Evolutionary conservation across 768 basidiomycete species (phyloP).

Genomic region (Podaxis carcinomalis): DNA sequence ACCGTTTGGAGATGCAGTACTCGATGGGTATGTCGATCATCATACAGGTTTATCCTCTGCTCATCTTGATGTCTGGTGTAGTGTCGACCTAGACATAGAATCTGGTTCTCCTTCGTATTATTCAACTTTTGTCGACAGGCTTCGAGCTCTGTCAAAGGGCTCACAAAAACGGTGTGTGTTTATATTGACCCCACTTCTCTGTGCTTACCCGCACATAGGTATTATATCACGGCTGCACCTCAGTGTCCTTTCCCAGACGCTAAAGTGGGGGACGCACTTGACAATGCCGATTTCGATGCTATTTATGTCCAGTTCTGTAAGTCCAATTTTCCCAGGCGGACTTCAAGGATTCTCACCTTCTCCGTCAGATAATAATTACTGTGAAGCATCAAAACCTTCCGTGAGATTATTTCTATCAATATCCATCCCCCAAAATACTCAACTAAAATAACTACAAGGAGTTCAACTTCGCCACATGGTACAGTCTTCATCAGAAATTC

Average conservation of each 20-base stretch:
- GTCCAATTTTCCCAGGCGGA: constrained; percentile 12
- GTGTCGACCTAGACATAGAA: constrained; percentile 71
- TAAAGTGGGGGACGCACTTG: constrained; percentile 52
- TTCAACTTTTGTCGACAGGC: constrained; percentile 46
- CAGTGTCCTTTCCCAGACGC: constrained; percentile 71
- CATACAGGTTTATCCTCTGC: neutral
- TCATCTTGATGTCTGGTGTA: constrained; percentile 15
- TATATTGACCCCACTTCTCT: neutral
- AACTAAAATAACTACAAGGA: constrained; percentile 22
- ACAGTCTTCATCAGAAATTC: constrained; percentile 6
- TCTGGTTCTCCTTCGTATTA: constrained; percentile 49
- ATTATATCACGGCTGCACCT: constrained; percentile 59
- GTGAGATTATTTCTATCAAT: constrained; percentile 20
- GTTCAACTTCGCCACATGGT: constrained; percentile 51
- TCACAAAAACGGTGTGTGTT: constrained; percentile 43
- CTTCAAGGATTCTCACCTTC: constrained; percentile 6
- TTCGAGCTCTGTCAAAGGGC: constrained; percentile 44
- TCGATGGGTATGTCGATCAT: constrained; percentile 53
- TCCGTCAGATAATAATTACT: constrained; percentile 51
- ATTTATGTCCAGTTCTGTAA: constrained; percentile 69
- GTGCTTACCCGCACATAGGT: constrained; percentile 29
- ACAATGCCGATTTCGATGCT: constrained; percentile 61
- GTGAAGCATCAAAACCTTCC: constrained; percentile 36
- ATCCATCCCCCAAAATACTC: neutral
- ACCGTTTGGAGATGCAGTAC: constrained; percentile 63